These are phyloP conservation scores for Ustilago trichophora DNA, from an alignment of 1,284 basidiomycete species.

Conservation along the genomic window DNA sequence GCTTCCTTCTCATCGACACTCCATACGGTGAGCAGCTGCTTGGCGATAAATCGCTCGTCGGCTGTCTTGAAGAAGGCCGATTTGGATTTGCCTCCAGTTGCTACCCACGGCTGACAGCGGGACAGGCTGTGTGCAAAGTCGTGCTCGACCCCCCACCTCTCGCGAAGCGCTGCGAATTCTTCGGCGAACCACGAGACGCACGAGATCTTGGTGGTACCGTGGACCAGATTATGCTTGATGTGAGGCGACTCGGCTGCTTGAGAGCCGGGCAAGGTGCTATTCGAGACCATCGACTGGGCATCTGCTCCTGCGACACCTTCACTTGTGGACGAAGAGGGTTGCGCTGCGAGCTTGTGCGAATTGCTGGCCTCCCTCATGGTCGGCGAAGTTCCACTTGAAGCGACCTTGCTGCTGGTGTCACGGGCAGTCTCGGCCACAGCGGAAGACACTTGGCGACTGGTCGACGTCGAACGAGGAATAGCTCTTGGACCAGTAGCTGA, in stretches of 20 bases:
- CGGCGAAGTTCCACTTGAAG: constrained; percentile 4
- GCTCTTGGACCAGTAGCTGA: constrained; percentile 3
- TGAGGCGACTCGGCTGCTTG: constrained; percentile 49
- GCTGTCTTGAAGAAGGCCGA: constrained; percentile 56
- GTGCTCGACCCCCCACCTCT: constrained; percentile 53
- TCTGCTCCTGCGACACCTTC: constrained; percentile 20
- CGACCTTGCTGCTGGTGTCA: background rate
- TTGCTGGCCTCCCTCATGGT: constrained; percentile 1
- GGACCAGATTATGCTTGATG: constrained; percentile 58
- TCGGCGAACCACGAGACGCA: constrained; percentile 63
- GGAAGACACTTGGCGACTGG: constrained; percentile 5
- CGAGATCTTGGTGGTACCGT: constrained; percentile 55
- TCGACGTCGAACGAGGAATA: constrained; percentile 14
- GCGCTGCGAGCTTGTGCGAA: constrained; percentile 11
- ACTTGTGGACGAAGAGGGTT: constrained; percentile 14
- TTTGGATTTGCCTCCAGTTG: constrained; percentile 56
- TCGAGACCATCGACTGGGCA: constrained; percentile 32
- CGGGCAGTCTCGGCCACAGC: background rate
- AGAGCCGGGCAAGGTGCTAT: constrained; percentile 36
- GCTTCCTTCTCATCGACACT: constrained; percentile 61
- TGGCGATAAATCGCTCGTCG: constrained; percentile 56
- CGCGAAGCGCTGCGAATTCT: constrained; percentile 56
- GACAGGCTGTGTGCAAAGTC: constrained; percentile 55
- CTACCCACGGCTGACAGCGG: constrained; percentile 51
- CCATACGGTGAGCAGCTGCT: constrained; percentile 60